Percentiles rank a stretch among this genome's conserved stretches.
Evolutionary conservation across 192 early-diverging fungal species (phyloP).

Genomic region (Rhizophagus sp.): DNA sequence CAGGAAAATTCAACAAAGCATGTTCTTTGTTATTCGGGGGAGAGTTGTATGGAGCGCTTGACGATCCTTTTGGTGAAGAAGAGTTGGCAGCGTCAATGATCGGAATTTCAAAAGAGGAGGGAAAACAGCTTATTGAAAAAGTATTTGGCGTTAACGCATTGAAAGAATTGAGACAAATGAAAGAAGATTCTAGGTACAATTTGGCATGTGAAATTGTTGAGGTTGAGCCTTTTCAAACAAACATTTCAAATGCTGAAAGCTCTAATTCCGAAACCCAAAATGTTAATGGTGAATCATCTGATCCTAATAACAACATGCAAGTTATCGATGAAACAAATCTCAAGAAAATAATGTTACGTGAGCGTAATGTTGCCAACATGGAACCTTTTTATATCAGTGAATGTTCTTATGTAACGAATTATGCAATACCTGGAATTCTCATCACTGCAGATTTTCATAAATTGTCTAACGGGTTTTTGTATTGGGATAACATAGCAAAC

Average conservation of each 20-base stretch:
- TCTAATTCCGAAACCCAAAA: no score
- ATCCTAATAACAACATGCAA: background rate
- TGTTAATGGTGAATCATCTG: background rate
- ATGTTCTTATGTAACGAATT: background rate
- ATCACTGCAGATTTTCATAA: slow-evolving; percentile 28
- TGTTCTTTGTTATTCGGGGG: slow-evolving; percentile 52
- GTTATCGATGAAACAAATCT: background rate
- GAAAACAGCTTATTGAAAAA: background rate
- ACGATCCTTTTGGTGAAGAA: slow-evolving; percentile 27
- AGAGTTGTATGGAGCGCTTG: slow-evolving; percentile 38
- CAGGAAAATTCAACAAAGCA: slow-evolving; percentile 56
- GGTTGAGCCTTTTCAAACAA: background rate
- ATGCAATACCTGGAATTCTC: slow-evolving; percentile 15
- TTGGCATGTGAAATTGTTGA: background rate
- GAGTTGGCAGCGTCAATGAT: slow-evolving; percentile 23
- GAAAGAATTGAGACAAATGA: background rate
- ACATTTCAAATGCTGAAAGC: background rate
- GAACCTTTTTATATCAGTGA: background rate
- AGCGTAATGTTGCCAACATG: background rate
- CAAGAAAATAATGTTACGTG: background rate
- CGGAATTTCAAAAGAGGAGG: slow-evolving; percentile 31
- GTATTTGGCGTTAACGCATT: background rate
- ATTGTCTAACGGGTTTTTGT: slow-evolving; percentile 9
- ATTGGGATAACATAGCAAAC: slow-evolving; percentile 28
- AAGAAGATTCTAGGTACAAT: background rate